Base-by-base conservation (phyloP, 495 filamentous ascomycete species). In the Xylaria castorea region DNA sequence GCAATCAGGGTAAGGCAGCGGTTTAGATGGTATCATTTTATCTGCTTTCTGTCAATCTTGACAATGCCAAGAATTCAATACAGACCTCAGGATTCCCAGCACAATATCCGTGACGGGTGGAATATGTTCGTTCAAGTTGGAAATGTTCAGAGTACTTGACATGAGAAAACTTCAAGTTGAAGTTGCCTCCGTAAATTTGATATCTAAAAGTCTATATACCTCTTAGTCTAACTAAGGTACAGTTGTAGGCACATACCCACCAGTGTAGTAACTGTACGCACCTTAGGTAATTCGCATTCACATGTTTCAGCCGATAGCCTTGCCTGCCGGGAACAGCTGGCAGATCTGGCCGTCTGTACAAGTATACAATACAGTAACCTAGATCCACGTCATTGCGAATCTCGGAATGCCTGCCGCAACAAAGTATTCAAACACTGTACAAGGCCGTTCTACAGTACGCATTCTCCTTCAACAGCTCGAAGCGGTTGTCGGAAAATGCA, bases 1-100 rank as follows among this genome's bases (percentile, higher is more conserved):
- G 44, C 79, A 84, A 30, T 84, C 81, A 25, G 80, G 79, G 74
- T 83, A 83, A 3, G 85, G 85, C 11, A 87, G 79, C 20, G 82
- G 77, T 68, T 80, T 81, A 14, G 75, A 55, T 30, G 85, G 84
- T 73, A 72, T 77, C 79, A 84, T 85, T 36, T 74, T 50, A 27
- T 14, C 42, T n/a, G 9, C 25, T 40, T 18, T 34, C 25, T 32
- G 61, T 42, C 16, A 20, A 27, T 34, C 9, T 44, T 34, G 30
- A 25, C 27, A 18, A 20, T 61, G 18, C 27, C 18, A 27, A 38
- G 14, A 14, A 1, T 36, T 11, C 18, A 38, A 46, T 32, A 14
- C n/a, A 46, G 14, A 36, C 16, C 20, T n/a, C 18, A 40, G 3
- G 51, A 22, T 5, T 22, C 36, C 16, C 5, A 40, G 20, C 38